A percentile compares a stretch with the other conserved stretches of the same genome.
Evolutionary conservation across 257 asterid genomes (phyloP).

Genomic region (Rehmannia glutinosa): DNA sequence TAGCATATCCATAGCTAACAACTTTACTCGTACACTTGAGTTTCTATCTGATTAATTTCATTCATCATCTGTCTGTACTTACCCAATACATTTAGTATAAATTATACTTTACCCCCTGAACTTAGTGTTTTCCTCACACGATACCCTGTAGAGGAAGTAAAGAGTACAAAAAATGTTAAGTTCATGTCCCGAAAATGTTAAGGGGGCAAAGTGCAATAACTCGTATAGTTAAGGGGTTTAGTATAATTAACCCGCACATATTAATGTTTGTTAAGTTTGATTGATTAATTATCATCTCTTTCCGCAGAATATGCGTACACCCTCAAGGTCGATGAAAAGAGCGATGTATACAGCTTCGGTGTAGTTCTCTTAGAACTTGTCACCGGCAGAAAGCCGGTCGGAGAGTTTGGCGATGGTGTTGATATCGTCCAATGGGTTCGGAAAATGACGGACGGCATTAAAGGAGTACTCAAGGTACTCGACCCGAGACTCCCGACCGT

Average conservation of each 20-base stretch:
- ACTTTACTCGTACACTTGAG: too few relatives aligned
- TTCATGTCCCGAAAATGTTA: too few relatives aligned
- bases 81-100: too few relatives aligned
- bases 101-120: too few relatives aligned
- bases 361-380: slow-evolving; percentile 73
- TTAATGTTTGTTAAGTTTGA: background rate
- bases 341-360: slow-evolving; percentile 84
- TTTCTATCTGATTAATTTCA: too few relatives aligned
- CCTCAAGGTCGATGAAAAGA: slow-evolving; percentile 76
- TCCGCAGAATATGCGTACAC: slow-evolving; percentile 74
- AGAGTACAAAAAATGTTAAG: too few relatives aligned
- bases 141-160: too few relatives aligned
- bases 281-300: background rate
- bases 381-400: slow-evolving; percentile 70
- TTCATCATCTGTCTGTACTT: too few relatives aligned
- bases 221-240: too few relatives aligned
- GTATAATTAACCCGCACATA: too few relatives aligned
- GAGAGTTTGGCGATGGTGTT: slow-evolving; percentile 80
- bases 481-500: slow-evolving; percentile 69
- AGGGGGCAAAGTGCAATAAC: too few relatives aligned
- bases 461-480: slow-evolving; percentile 57
- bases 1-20: background rate
- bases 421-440: slow-evolving; percentile 90
- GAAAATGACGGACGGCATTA: slow-evolving; percentile 63
- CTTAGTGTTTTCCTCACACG: too few relatives aligned